These are phyloP conservation scores for Agapanthus africanus DNA, from an alignment of 106 monocot species.

Conservation along the genomic window DNA sequence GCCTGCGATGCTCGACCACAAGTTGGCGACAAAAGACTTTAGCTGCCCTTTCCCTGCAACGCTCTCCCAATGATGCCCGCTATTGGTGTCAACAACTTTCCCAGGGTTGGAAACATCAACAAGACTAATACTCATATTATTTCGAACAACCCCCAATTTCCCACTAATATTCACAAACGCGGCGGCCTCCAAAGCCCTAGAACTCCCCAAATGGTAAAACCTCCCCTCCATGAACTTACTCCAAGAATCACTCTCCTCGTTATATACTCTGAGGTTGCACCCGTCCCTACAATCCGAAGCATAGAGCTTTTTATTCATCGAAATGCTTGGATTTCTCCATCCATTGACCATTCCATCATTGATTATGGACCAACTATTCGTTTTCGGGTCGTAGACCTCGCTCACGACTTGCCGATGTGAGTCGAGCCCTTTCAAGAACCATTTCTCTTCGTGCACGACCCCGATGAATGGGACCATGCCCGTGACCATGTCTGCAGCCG, in stretches of 20 bases:
- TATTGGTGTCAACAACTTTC: slow-evolving; percentile 21
- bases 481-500: slow-evolving; percentile 31
- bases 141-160: slow-evolving; percentile 38
- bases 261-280: slow-evolving; percentile 49
- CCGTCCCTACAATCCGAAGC: slow-evolving; percentile 51
- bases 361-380: slow-evolving; percentile 32
- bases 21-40: slow-evolving; percentile 39
- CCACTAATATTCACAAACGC: slow-evolving; percentile 39
- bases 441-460: slow-evolving; percentile 42
- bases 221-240: slow-evolving; percentile 35
- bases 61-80: slow-evolving; percentile 29
- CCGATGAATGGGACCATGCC: slow-evolving; percentile 56
- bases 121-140: slow-evolving; percentile 50
- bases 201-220: slow-evolving; percentile 39
- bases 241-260: slow-evolving; percentile 30
- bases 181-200: slow-evolving; percentile 36
- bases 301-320: slow-evolving; percentile 36
- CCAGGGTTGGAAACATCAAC: slow-evolving; percentile 24
- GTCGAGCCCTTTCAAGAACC: slow-evolving; percentile 46
- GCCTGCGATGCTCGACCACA: slow-evolving; percentile 52
- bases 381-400: slow-evolving; percentile 32
- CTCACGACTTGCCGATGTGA: slow-evolving; percentile 36
- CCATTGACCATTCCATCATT: slow-evolving; percentile 39
- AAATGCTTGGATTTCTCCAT: slow-evolving; percentile 46
- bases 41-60: slow-evolving; percentile 42